Base-by-base conservation (phyloP, 176 grass and related monocot species). In the Eragrostis curvula region DNA sequence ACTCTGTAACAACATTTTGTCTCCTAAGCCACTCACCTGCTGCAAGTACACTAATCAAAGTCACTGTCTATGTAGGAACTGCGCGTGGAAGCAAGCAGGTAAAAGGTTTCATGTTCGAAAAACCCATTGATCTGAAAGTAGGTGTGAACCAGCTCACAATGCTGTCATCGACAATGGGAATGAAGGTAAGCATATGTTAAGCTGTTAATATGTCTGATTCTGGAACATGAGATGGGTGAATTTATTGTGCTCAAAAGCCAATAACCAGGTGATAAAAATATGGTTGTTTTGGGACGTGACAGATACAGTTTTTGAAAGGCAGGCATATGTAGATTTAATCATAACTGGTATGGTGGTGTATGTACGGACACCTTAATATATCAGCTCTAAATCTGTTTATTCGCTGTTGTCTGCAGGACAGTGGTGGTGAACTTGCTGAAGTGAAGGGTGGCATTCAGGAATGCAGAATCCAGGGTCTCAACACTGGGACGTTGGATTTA, bases 401-500 rank as follows among this genome's bases (percentile, higher is more conserved):
- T 77, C 14, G 3, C 29, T 78, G 7, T 85, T 32, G 18, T 89
- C 62, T 84, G 48, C 66, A 98, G 96, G 96, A 98, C 86, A 98
- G 91, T 55, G 94, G 94, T 66, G 71, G 88, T 67, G 83, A 87
- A 39, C 72, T 93, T 75, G 90, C 90, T 55, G 74, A 84, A 23
- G 41, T 82, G 61, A 79, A 87, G 75, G 68, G 86, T 6, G 90
- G 94, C 16, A 65, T 97, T 15, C 80, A 89, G 61, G 81, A 81
- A 4, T 87, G 79, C 30, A 39, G 21, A 57, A 80, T 98, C 69
- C 92, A 91, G 85, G 96, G 96, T 82, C 96, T 98, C 60, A 98
- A 95, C 58, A 94, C 92, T 25, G 96, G 96, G 21, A 98, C 96
- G 12, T 79, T 98, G 77, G 96, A 98, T 77, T 85, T 98, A 50